Evolutionary conservation across 352 stramenopile genomes (phyloP).

Genomic region (Phytophthora melonis): DNA sequence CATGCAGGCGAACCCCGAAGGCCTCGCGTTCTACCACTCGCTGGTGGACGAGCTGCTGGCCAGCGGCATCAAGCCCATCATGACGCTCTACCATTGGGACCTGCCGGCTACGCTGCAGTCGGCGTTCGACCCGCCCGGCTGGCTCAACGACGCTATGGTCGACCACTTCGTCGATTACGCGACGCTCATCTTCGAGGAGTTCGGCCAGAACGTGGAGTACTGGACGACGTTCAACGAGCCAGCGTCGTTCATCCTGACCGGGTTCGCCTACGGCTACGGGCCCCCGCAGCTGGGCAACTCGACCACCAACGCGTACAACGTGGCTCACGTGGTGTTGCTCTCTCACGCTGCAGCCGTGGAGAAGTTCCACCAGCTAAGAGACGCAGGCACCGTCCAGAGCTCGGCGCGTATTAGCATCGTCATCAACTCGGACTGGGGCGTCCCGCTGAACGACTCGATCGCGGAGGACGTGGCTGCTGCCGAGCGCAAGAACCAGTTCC

Average conservation of each 20-base stretch:
- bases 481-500: constrained; percentile 89
- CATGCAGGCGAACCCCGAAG: constrained; percentile 76
- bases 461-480: constrained; percentile 64
- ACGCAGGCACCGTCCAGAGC: constrained; percentile 21
- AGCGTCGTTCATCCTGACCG: constrained; percentile 84
- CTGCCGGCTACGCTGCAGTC: constrained; percentile 89
- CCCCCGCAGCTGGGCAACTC: constrained; percentile 50
- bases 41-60: constrained; percentile 88
- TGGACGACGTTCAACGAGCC: constrained; percentile 97
- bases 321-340: constrained; percentile 90
- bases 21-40: constrained; percentile 94
- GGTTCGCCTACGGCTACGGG: constrained; percentile 80
- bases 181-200: constrained; percentile 90
- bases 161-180: constrained; percentile 88
- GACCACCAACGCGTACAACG: constrained; percentile 53
- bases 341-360: constrained; percentile 88
- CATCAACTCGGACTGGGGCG: constrained; percentile 82
- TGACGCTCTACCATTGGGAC: constrained; percentile 98
- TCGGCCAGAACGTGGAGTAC: constrained; percentile 91
- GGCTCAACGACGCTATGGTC: constrained; percentile 64
- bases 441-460: constrained; percentile 77
- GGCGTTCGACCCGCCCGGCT: constrained; percentile 76
- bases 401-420: constrained; percentile 91
- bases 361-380: constrained; percentile 69
- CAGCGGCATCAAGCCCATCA: constrained; percentile 84